Conservation (phyloP, 306 rosid species). For the Quercus agrifolia region DNA sequence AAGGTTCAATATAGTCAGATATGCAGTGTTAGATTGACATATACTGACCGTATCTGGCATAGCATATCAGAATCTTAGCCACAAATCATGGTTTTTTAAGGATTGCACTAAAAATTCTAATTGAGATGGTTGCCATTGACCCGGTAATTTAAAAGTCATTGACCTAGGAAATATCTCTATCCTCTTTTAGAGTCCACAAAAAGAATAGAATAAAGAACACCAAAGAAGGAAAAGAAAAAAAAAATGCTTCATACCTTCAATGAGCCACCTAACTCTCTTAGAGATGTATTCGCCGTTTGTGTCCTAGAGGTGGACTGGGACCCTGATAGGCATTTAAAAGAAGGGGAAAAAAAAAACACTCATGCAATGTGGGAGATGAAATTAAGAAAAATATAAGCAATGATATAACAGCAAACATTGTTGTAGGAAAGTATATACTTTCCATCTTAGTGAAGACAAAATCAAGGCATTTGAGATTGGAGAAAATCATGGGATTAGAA, state of each 20-base stretch:
- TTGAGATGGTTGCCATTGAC: not conserved
- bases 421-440: no score
- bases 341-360: not conserved
- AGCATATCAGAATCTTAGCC: not conserved
- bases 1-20: not conserved
- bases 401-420: not conserved
- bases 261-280: constrained; percentile 45
- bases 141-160: not conserved
- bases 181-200: not conserved
- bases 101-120: not conserved
- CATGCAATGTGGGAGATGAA: constrained; percentile 7
- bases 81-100: not conserved
- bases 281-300: constrained; percentile 39
- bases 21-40: not conserved
- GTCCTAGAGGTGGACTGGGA: constrained; percentile 21
- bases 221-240: not conserved
- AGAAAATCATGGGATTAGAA: no score
- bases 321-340: constrained; percentile 28
- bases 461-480: no score
- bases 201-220: constrained; percentile 15
- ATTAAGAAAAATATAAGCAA: constrained; percentile 9
- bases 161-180: not conserved
- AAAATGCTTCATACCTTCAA: constrained; percentile 49
- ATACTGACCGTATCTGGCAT: not conserved
- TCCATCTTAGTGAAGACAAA: no score